These are phyloP conservation scores for Cucurbita argyrosperma DNA, from an alignment of 306 rosid genomes.

Conservation along the genomic window DNA sequence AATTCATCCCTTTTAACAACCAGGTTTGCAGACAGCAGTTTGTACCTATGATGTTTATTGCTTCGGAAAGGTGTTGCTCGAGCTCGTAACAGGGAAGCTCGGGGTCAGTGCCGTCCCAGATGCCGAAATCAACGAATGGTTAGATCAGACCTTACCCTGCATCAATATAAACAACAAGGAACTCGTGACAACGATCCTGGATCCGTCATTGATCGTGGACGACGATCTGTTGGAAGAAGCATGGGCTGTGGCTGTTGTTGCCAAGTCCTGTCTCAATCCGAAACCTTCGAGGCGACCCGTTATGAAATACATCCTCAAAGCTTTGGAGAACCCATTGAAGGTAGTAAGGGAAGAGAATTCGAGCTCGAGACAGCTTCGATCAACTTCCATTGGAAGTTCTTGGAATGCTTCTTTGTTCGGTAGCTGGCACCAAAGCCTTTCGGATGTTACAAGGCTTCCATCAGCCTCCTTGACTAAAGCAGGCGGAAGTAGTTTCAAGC, in stretches of 20 bases:
- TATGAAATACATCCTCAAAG: constrained; percentile 74
- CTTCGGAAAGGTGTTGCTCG: constrained; percentile 88
- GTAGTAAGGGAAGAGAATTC: constrained; percentile 83
- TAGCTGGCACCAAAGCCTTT: constrained; percentile 85
- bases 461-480: constrained; percentile 31
- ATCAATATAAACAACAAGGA: constrained; percentile 75
- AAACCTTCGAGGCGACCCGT: constrained; percentile 77
- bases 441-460: constrained; percentile 42
- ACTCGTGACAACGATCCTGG: constrained; percentile 59
- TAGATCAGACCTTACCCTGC: constrained; percentile 46
- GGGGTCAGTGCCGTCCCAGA: constrained; percentile 67
- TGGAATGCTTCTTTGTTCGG: constrained; percentile 89
- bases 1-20: constrained; percentile 2
- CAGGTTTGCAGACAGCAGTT: constrained; percentile 54
- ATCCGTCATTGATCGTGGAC: constrained; percentile 67
- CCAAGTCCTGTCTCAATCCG: constrained; percentile 83
- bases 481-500: constrained; percentile 52
- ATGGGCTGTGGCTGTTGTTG: constrained; percentile 93
- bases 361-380: constrained; percentile 55
- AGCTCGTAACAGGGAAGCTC: constrained; percentile 70
- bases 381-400: constrained; percentile 76
- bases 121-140: constrained; percentile 35
- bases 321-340: constrained; percentile 82
- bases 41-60: constrained; percentile 86
- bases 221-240: constrained; percentile 95